phyloP scores from a whole-genome alignment of 2,329 filamentous ascomycete species.

The Microsporum ferrugineum region DNA sequence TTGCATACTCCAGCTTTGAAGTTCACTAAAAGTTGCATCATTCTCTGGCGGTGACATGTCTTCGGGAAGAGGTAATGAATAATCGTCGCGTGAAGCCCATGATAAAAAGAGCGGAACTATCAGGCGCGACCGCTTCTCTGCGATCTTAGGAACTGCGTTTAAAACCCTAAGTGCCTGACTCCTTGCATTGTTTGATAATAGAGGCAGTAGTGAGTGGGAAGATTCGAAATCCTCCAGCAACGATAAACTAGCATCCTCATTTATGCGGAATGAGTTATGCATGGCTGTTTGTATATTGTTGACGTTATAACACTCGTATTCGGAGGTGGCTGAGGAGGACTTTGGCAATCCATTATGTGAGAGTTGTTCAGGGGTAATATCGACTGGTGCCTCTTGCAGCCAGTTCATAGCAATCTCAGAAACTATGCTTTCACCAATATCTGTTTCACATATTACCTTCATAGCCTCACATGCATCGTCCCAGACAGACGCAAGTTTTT shows the following conservation, averaged over 20 bases:
- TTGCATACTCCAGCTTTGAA: conserved; percentile 34
- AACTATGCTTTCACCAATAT: conserved; percentile 60
- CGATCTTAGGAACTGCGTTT: conserved; percentile 58
- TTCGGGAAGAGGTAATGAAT: conserved; percentile 21
- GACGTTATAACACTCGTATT: conserved; percentile 79
- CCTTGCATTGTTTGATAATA: conserved; percentile 44
- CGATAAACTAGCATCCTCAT: conserved; percentile 44
- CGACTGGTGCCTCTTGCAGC: conserved; percentile 39
- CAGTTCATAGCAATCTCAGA: conserved; percentile 65
- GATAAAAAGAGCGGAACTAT: conserved; percentile 76
- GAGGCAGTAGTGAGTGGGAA: conserved; percentile 38
- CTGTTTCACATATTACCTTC: conserved; percentile 59
- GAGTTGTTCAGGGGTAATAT: neutral
- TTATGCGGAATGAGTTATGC: conserved; percentile 41
- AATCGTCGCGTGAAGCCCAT: conserved; percentile 55
- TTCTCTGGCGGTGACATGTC: conserved; percentile 22
- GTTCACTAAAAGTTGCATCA: conserved; percentile 15
- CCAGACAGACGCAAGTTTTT: conserved; percentile 76
- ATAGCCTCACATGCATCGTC: conserved; percentile 68
- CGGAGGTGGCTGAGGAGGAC: conserved; percentile 18
- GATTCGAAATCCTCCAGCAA: conserved; percentile 55
- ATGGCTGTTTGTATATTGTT: conserved; percentile 46
- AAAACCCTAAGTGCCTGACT: conserved; percentile 72
- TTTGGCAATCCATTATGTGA: neutral
- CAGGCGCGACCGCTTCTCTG: conserved; percentile 73